Conservation (phyloP, 352 stramenopile species). For the Plasmopara muralis region DNA sequence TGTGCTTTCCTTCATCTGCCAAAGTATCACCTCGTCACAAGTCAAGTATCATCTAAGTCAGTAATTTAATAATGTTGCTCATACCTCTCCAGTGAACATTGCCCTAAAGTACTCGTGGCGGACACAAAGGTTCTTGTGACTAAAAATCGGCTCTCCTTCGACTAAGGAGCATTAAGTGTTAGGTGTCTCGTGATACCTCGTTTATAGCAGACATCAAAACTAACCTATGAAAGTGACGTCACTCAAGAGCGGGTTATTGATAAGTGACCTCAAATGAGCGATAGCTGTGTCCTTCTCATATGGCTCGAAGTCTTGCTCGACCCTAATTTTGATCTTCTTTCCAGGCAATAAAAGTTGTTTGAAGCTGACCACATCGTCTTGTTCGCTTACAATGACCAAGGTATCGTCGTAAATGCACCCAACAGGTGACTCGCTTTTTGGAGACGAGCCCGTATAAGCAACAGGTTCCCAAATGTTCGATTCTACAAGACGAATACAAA, state of each 20-base stretch:
- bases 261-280: conserved; percentile 55
- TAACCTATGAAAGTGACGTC: conserved; percentile 81
- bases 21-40: background rate
- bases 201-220: background rate
- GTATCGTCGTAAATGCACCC: conserved; percentile 87
- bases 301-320: conserved; percentile 18
- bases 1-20: conserved; percentile 86
- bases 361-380: conserved; percentile 91
- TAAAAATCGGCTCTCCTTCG: conserved; percentile 76
- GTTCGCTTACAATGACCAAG: conserved; percentile 91
- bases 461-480: conserved; percentile 60
- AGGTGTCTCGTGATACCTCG: background rate
- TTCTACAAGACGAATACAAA: conserved; percentile 24
- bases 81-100: conserved; percentile 75
- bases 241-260: conserved; percentile 81
- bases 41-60: background rate
- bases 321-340: conserved; percentile 54
- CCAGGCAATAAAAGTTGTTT: conserved; percentile 86
- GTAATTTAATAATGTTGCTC: background rate
- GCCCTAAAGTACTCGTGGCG: conserved; percentile 92
- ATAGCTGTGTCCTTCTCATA: conserved; percentile 56
- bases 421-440: conserved; percentile 87
- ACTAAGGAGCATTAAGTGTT: conserved; percentile 27
- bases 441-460: conserved; percentile 56
- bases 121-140: conserved; percentile 88